phyloP scores from a whole-genome alignment of 129 eudicot species.

The Scalesia atractyloides region DNA sequence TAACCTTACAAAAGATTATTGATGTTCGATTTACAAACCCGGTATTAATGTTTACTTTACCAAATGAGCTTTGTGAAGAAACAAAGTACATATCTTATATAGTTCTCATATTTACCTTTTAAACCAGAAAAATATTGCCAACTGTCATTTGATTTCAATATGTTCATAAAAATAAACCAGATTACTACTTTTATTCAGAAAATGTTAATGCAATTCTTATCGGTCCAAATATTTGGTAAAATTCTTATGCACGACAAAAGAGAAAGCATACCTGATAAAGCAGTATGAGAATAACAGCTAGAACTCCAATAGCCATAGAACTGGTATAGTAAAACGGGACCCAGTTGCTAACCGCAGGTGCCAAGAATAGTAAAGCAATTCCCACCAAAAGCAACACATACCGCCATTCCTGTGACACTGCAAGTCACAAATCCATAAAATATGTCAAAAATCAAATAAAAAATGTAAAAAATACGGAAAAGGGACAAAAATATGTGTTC shows the following conservation, averaged over 20 bases:
- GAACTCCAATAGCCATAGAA: slow-evolving; percentile 79
- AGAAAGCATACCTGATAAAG: slow-evolving; percentile 80
- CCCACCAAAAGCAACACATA: slow-evolving; percentile 65
- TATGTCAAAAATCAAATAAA: slow-evolving; percentile 11
- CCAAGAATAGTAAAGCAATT: slow-evolving; percentile 51
- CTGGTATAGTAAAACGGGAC: slow-evolving; percentile 94
- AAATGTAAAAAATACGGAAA: not conserved
- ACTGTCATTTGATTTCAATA: not conserved
- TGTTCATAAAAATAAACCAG: not conserved
- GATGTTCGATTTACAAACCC: not conserved
- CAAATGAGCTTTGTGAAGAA: too few relatives aligned
- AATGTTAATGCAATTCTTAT: not conserved
- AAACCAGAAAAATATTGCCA: not conserved
- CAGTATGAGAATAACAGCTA: slow-evolving; percentile 73
- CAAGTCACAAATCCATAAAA: slow-evolving; percentile 19
- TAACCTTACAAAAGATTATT: not conserved
- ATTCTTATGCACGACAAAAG: not conserved
- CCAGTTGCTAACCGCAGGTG: slow-evolving; percentile 86
- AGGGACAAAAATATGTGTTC: not conserved
- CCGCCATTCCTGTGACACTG: slow-evolving; percentile 88
- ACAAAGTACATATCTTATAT: too few relatives aligned
- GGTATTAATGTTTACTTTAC: too few relatives aligned
- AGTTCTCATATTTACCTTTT: too few relatives aligned
- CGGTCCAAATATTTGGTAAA: not conserved
- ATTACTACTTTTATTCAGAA: not conserved